phyloP scores from a whole-genome alignment of 495 filamentous ascomycete species.

The Penicillium arizonense region DNA sequence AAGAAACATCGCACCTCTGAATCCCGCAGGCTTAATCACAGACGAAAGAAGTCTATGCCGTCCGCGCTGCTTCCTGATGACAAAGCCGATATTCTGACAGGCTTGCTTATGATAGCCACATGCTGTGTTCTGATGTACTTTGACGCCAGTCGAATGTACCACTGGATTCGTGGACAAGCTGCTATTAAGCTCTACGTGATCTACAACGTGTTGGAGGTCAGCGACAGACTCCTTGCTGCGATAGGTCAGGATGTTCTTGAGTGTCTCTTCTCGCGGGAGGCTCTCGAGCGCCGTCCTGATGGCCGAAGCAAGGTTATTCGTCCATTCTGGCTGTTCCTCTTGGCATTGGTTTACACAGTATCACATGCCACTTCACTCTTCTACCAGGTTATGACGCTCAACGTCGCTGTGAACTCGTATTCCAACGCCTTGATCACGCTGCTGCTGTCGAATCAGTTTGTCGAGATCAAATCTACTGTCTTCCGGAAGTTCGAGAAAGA shows the following conservation, averaged over 20 bases:
- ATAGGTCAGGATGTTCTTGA: constrained; percentile 95
- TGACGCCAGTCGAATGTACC: constrained; percentile 97
- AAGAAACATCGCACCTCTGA: constrained; percentile 32
- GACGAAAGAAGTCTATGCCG: constrained; percentile 76
- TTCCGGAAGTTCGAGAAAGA: constrained; percentile 99
- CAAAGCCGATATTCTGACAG: constrained; percentile 93
- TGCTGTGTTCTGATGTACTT: constrained; percentile 86
- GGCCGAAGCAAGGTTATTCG: constrained; percentile 91
- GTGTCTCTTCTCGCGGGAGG: constrained; percentile 90
- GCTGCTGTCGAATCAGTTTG: constrained; percentile 91
- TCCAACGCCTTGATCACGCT: constrained; percentile 93
- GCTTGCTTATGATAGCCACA: constrained; percentile 77
- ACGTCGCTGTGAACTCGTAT: constrained; percentile 98
- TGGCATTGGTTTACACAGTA: constrained; percentile 85
- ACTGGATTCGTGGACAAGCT: constrained; percentile 92
- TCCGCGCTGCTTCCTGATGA: constrained; percentile 82
- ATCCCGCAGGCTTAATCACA: constrained; percentile 54
- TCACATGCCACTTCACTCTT: constrained; percentile 84
- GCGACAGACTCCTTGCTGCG: constrained; percentile 83
- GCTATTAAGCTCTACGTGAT: constrained; percentile 99
- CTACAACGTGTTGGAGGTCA: constrained; percentile 91
- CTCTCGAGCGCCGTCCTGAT: constrained; percentile 79
- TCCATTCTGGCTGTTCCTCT: constrained; percentile 85
- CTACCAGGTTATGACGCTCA: constrained; percentile 95
- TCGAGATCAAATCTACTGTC: constrained; percentile 95